Evolutionary conservation across 768 basidiomycete genomes (phyloP).

Genomic region (Kwoniella newhampshirensis): DNA sequence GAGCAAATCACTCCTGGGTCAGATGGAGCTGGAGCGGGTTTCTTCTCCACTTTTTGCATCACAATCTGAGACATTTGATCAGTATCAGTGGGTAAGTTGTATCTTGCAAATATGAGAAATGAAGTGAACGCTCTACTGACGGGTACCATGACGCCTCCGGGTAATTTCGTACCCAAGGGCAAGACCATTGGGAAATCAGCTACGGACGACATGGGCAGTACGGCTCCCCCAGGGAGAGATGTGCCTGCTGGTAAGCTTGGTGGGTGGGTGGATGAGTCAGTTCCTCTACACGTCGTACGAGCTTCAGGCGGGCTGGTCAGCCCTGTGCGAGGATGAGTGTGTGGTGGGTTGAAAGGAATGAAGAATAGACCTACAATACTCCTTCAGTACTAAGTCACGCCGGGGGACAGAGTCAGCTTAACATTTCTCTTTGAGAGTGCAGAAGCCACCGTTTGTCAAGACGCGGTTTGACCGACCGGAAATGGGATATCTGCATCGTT

Average conservation of each 20-base stretch:
- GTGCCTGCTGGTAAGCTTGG: constrained; percentile 42
- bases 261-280: neutral
- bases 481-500: too few species aligned
- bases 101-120: neutral
- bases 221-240: constrained; percentile 44
- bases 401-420: too few species aligned
- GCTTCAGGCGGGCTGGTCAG: too few species aligned
- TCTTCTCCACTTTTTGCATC: constrained; percentile 19
- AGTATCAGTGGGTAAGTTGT: neutral
- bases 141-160: constrained; percentile 48
- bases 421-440: too few species aligned
- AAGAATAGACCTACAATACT: constrained; percentile 40
- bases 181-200: constrained; percentile 48
- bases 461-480: too few species aligned
- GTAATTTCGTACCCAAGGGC: constrained; percentile 43
- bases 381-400: constrained; percentile 37
- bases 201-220: constrained; percentile 45
- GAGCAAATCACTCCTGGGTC: constrained; percentile 15
- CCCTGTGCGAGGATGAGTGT: too few species aligned
- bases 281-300: too few species aligned
- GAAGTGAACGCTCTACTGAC: constrained; percentile 22
- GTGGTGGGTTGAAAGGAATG: neutral
- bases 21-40: neutral
- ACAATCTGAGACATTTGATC: constrained; percentile 11
- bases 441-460: too few species aligned